A percentile compares a stretch with the other conserved stretches of the same genome.
Evolutionary conservation across 306 rosid genomes (phyloP).

Genomic region (Myrica gale): DNA sequence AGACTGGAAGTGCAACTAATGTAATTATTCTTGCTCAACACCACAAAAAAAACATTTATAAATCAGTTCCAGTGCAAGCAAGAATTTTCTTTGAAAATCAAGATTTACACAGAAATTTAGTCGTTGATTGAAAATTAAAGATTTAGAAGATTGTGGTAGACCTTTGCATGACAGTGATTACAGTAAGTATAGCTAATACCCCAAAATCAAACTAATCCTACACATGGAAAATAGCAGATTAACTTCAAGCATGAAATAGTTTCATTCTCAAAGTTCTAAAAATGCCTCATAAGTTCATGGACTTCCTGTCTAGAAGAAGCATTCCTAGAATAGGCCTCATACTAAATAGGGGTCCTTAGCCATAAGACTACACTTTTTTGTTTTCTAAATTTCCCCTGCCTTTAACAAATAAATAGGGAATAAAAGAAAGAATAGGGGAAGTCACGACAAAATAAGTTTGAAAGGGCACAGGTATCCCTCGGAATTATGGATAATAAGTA

Average conservation of each 20-base stretch:
- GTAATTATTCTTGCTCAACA: neutral
- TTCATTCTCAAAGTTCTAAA: neutral
- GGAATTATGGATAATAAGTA: conserved; percentile 25
- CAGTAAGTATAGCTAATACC: neutral
- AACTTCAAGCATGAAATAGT: neutral
- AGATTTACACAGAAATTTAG: neutral
- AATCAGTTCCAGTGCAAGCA: neutral
- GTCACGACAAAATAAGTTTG: neutral
- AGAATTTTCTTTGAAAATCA: neutral
- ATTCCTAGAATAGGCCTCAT: neutral
- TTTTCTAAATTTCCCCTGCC: neutral
- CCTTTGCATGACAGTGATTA: neutral
- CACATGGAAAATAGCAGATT: neutral
- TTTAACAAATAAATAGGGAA: neutral
- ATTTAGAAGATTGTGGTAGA: neutral
- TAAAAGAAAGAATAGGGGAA: neutral
- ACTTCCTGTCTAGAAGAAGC: neutral
- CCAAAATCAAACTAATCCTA: neutral
- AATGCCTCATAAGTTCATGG: neutral
- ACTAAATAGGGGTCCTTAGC: neutral
- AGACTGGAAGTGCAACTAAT: neutral
- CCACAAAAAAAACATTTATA: neutral
- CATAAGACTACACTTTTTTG: neutral
- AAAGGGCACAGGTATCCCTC: neutral
- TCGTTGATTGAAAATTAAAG: neutral